phyloP scores from a whole-genome alignment of 108 stramenopile genomes.

The Mediolabrus comicus region DNA sequence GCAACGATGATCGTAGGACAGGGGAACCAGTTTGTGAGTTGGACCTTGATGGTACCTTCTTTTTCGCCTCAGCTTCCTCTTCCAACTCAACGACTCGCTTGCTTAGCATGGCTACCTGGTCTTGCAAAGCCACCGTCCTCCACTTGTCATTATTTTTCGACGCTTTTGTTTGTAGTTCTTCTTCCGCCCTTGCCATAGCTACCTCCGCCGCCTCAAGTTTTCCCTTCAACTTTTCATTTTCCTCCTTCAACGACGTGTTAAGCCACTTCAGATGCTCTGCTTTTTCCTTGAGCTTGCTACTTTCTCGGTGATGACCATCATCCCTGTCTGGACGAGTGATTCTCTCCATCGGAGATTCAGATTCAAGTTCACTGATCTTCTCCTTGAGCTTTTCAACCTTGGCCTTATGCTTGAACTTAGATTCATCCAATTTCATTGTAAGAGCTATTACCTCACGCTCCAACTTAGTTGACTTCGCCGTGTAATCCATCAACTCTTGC shows the following conservation, averaged over 20 bases:
- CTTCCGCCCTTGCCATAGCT: constrained; percentile 5
- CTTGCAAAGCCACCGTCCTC: constrained; percentile 60
- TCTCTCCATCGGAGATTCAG: constrained; percentile 41
- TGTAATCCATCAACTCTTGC: constrained; percentile 73
- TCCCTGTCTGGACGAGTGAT: constrained; percentile 18
- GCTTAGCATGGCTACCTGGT: constrained; percentile 55
- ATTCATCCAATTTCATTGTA: constrained; percentile 69
- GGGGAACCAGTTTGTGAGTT: constrained; percentile 26
- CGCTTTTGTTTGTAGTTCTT: constrained; percentile 27
- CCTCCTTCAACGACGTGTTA: constrained; percentile 64
- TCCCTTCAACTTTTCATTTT: constrained; percentile 65
- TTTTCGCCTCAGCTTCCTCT: constrained; percentile 24
- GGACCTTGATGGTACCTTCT: constrained; percentile 7
- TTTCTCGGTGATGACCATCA: constrained; percentile 43
- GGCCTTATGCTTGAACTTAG: constrained; percentile 59
- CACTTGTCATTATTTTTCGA: constrained; percentile 59
- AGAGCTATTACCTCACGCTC: constrained; percentile 71
- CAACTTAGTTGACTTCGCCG: constrained; percentile 48
- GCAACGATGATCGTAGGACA: constrained; percentile 30
- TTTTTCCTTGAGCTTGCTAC: constrained; percentile 55
- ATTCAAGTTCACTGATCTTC: constrained; percentile 49
- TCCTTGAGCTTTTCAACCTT: constrained; percentile 69
- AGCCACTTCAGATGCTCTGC: constrained; percentile 71
- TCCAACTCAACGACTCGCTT: constrained; percentile 63
- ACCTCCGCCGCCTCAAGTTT: constrained; percentile 40